Evolutionary conservation across 2,329 filamentous ascomycete species (phyloP).

Genomic region (Trichoderma sp.): DNA sequence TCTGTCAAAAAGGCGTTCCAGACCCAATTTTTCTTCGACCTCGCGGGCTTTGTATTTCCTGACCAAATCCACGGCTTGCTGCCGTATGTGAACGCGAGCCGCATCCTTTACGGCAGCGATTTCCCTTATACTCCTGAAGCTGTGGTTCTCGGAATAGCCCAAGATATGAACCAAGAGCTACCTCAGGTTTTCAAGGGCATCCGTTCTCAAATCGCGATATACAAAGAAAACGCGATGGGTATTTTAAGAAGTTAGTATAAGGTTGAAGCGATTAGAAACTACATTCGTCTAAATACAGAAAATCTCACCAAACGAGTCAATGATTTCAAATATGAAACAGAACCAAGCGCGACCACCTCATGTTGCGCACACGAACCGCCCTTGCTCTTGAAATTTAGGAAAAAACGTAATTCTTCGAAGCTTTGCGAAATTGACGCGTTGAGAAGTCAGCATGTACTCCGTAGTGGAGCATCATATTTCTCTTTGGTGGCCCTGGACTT

Average conservation of each 20-base stretch:
- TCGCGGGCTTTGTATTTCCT: slow-evolving; percentile 49
- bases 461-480: too few species aligned
- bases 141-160: neutral
- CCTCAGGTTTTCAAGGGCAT: neutral
- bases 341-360: neutral
- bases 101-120: slow-evolving; percentile 51
- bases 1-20: slow-evolving; percentile 16
- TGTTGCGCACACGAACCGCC: too few species aligned
- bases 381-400: too few species aligned
- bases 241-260: neutral
- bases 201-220: neutral
- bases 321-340: too few species aligned
- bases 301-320: too few species aligned
- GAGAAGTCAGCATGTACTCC: too few species aligned
- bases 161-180: neutral
- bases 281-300: too few species aligned
- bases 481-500: too few species aligned
- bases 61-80: slow-evolving; percentile 48
- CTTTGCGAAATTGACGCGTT: too few species aligned
- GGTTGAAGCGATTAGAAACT: neutral
- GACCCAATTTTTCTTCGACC: slow-evolving; percentile 50
- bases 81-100: slow-evolving; percentile 38
- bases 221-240: neutral
- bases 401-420: too few species aligned
- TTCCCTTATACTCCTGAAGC: slow-evolving; percentile 45